A percentile compares a stretch with the other conserved stretches of the same genome.
phyloP scores from a whole-genome alignment of 2,329 filamentous ascomycete genomes.

The Phaeosphaeriaceae sp. region DNA sequence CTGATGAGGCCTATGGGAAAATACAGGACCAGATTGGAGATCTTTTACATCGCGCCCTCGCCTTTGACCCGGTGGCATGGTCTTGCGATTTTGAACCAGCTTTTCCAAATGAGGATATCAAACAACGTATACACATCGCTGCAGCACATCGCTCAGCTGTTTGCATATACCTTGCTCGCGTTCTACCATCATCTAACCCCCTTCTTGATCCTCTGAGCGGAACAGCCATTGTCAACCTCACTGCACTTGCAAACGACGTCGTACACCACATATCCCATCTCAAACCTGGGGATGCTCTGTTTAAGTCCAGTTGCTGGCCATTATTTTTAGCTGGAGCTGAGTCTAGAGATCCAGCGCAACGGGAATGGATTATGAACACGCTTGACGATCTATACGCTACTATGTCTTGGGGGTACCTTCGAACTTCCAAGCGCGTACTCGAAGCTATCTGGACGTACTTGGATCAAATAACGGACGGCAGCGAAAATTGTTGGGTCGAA shows the following conservation, averaged over 20 bases:
- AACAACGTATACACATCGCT: constrained; percentile 44
- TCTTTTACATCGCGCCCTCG: constrained; percentile 34
- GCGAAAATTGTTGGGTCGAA: constrained; percentile 42
- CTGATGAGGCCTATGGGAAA: constrained; percentile 6
- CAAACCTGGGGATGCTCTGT: constrained; percentile 57
- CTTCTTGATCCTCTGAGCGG: constrained; percentile 49
- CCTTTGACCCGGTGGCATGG: constrained; percentile 44
- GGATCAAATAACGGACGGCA: constrained; percentile 26
- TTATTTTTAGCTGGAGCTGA: constrained; percentile 65
- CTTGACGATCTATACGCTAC: constrained; percentile 41
- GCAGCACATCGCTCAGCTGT: constrained; percentile 49
- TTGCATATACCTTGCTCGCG: constrained; percentile 48
- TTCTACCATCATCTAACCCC: constrained; percentile 39
- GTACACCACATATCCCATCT: constrained; percentile 59
- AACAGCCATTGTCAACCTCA: constrained; percentile 45
- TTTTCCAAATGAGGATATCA: constrained; percentile 41
- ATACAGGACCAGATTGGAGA: constrained; percentile 34
- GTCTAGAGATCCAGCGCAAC: constrained; percentile 54
- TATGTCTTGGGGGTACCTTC: constrained; percentile 49
- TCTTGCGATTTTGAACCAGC: constrained; percentile 38
- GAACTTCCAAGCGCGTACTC: constrained; percentile 43
- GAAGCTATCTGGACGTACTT: constrained; percentile 44
- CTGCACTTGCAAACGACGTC: constrained; percentile 56
- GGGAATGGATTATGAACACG: constrained; percentile 60
- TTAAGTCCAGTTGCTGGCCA: constrained; percentile 67